A percentile compares a stretch with the other conserved stretches of the same genome.
phyloP scores from a whole-genome alignment of 306 rosid genomes.

The Cicer bijugum region DNA sequence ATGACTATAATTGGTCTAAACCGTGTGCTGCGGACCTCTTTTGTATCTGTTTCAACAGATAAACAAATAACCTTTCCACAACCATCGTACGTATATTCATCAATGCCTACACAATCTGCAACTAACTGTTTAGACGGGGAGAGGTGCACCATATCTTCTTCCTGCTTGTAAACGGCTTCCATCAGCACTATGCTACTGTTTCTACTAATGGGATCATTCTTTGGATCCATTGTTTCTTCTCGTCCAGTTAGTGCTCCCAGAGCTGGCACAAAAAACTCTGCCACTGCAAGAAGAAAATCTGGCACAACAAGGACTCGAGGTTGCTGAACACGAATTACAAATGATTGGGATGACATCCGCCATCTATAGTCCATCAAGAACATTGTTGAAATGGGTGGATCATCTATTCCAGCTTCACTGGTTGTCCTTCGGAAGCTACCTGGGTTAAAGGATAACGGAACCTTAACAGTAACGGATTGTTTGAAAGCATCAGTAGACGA shows the following conservation, averaged over 20 bases:
- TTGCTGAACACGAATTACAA: conserved; percentile 91
- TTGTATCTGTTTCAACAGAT: conserved; percentile 67
- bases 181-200: conserved; percentile 64
- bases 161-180: conserved; percentile 74
- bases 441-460: conserved; percentile 55
- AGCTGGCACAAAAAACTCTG: conserved; percentile 94
- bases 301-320: conserved; percentile 96
- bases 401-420: conserved; percentile 55
- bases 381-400: conserved; percentile 81
- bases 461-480: conserved; percentile 65
- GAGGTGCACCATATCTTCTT: conserved; percentile 79
- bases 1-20: conserved; percentile 80
- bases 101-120: conserved; percentile 73
- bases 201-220: conserved; percentile 80
- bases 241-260: conserved; percentile 89
- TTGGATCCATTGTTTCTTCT: conserved; percentile 86
- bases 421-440: conserved; percentile 57
- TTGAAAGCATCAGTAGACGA: conserved; percentile 78
- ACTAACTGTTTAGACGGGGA: conserved; percentile 83
- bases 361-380: conserved; percentile 93
- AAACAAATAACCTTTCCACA: conserved; percentile 83
- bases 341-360: conserved; percentile 76
- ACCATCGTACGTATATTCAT: conserved; percentile 88
- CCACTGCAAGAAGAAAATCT: conserved; percentile 96
- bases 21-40: conserved; percentile 56